Conservation (phyloP, 768 basidiomycete genomes). For the Psilocybe subaeruginosa region DNA sequence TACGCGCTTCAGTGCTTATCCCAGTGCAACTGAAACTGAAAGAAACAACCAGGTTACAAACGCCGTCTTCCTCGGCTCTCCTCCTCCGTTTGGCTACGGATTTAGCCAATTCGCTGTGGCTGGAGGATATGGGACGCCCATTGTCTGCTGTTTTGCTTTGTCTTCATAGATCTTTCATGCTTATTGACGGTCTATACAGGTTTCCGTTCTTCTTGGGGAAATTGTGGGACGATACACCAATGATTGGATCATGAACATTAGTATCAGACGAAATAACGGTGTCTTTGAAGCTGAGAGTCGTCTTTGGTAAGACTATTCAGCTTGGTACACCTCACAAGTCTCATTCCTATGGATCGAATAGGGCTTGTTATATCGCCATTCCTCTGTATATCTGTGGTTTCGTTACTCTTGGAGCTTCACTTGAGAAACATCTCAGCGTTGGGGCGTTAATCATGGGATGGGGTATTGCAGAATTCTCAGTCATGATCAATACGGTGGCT, state of each 20-base stretch:
- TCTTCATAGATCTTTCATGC: neutral
- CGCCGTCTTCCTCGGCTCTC: slow-evolving; percentile 63
- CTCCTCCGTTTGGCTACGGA: slow-evolving; percentile 56
- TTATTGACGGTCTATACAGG: slow-evolving; percentile 27
- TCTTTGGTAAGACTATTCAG: slow-evolving; percentile 46
- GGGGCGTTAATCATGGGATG: slow-evolving; percentile 68
- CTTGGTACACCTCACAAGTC: neutral
- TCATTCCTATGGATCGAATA: slow-evolving; percentile 18
- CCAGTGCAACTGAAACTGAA: neutral
- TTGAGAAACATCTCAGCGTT: slow-evolving; percentile 54
- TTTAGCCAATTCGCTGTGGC: slow-evolving; percentile 54
- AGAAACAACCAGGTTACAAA: slow-evolving; percentile 53
- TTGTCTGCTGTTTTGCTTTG: slow-evolving; percentile 36
- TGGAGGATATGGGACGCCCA: slow-evolving; percentile 57
- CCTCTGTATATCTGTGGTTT: slow-evolving; percentile 66
- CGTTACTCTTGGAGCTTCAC: slow-evolving; percentile 55
- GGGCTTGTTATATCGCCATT: slow-evolving; percentile 64
- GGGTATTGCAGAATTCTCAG: slow-evolving; percentile 61
- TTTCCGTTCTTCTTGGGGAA: slow-evolving; percentile 57
- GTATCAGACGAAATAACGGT: slow-evolving; percentile 53
- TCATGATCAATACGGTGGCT: slow-evolving; percentile 67
- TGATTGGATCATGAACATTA: slow-evolving; percentile 51
- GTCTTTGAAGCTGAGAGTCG: slow-evolving; percentile 66
- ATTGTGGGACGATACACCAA: slow-evolving; percentile 54
- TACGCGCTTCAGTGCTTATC: slow-evolving; percentile 24